A percentile compares a stretch with the other conserved stretches of the same genome.
These are phyloP conservation scores for Cordyceps pruinosa DNA, from an alignment of 2,329 filamentous ascomycete species.

Conservation along the genomic window DNA sequence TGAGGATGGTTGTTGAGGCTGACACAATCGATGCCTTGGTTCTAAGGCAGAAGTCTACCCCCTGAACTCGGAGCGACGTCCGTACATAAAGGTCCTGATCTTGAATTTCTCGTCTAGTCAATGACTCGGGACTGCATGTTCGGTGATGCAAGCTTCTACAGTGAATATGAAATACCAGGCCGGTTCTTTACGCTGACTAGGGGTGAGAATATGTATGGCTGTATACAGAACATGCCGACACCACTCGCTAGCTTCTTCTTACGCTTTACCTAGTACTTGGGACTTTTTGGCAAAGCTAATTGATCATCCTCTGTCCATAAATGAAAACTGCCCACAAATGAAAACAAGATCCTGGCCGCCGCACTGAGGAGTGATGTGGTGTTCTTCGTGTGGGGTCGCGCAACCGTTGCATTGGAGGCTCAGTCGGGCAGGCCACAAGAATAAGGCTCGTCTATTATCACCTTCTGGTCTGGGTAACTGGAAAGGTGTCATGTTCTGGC, in stretches of 20 bases:
- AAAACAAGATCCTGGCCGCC: not conserved
- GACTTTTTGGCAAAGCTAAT: no score
- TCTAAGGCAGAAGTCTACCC: no score
- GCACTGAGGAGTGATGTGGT: not conserved
- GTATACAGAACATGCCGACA: no score
- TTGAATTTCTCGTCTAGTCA: not conserved
- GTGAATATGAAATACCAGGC: not conserved
- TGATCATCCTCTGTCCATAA: no score
- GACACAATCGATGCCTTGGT: no score
- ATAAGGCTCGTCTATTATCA: not conserved
- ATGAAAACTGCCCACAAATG: no score
- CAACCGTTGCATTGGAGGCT: not conserved
- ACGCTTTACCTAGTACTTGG: no score
- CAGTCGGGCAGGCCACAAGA: not conserved
- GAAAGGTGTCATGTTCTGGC: not conserved
- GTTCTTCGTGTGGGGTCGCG: not conserved
- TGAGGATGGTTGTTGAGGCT: no score
- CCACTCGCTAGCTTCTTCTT: no score
- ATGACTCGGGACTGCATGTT: not conserved
- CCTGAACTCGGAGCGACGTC: no score
- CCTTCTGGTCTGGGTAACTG: conserved; percentile 2
- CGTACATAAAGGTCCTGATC: not conserved
- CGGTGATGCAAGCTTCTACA: not conserved
- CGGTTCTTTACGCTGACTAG: not conserved
- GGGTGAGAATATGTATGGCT: no score